phyloP scores from a whole-genome alignment of 768 basidiomycete genomes.

The Suillus subluteus region DNA sequence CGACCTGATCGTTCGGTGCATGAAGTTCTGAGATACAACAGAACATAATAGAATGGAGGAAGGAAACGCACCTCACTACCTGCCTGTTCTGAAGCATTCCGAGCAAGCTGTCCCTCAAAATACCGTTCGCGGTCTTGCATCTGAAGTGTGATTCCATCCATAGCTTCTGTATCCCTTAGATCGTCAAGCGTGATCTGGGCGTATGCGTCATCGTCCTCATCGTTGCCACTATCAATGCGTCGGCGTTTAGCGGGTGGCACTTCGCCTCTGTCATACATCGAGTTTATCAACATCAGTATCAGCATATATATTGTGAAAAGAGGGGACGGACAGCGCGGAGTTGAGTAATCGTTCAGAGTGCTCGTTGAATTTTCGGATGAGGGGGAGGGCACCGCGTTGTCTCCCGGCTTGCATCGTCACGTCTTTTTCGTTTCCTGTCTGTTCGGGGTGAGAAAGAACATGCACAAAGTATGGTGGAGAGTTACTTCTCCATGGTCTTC shows the following conservation, averaged over 20 bases:
- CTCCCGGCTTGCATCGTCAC: constrained; percentile 95
- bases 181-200: constrained; percentile 85
- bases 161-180: constrained; percentile 67
- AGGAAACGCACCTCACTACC: constrained; percentile 33
- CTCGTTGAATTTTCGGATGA: constrained; percentile 97
- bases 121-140: constrained; percentile 87
- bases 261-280: constrained; percentile 49
- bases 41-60: not conserved
- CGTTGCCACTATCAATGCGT: constrained; percentile 43
- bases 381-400: constrained; percentile 83
- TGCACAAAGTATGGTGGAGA: not conserved
- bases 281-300: constrained; percentile 10
- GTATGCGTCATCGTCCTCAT: constrained; percentile 48
- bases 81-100: constrained; percentile 31
- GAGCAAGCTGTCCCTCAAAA: constrained; percentile 68
- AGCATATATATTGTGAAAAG: not conserved
- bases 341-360: constrained; percentile 90
- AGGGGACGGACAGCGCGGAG: constrained; percentile 64
- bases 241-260: constrained; percentile 61
- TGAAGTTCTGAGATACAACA: not conserved
- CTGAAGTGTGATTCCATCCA: constrained; percentile 76
- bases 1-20: constrained; percentile 32
- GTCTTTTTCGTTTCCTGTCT: constrained; percentile 91
- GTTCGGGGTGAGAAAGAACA: constrained; percentile 12
- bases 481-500: constrained; percentile 89